Evolutionary conservation across 169 alveolate genomes (phyloP), one percentile per base, ranked within the genome.

Genomic region (Eimeria nieschulzi): DNA sequence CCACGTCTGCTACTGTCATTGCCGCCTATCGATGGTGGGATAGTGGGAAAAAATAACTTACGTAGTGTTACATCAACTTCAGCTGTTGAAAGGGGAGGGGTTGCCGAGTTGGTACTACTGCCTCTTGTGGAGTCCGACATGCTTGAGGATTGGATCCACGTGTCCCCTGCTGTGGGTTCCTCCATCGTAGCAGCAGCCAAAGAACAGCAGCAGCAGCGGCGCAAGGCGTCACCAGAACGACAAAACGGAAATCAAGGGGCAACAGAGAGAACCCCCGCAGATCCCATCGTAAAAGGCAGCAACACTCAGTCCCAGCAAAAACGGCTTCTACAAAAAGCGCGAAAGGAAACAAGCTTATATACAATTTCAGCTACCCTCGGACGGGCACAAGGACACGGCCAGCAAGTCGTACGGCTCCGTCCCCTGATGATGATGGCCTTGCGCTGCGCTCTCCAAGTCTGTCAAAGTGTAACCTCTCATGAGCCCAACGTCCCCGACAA

Each of bases 141-240:
- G 13, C 78, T 26, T 39, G 26, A 0, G n/a, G 76, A 82, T 59
- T 19, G 23, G 78, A 21, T 25, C 53, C 39, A 54, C 21, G 59
- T 59, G 46, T 61, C 55, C 53, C 33, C 78, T 17, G 71, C 7
- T 82, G 78, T 82, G 90, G 64, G 39, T 9, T 61, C 76, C 25
- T 26, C 63, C 90, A 82, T 82, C 64, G 21, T 54, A 39, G 39
- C 51, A 5, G 12, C 51, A 13, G 56, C 90, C 66, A 61, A 46
- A 12, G 12, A 33, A 61, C 61, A 82, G 25, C 63, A 61, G 78
- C 63, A 54, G 73, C 64, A 59, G 66, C 78, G 19, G 78, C 56
- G 78, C 63, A n/a, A 55, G 76, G 78, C 66, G 13, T 61, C 90
- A 82, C 90, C 90, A 82, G 68, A 12, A 59, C n/a, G n/a, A 19